phyloP scores from a whole-genome alignment of 2,329 filamentous ascomycete genomes.

The Claviceps quebecensis region DNA sequence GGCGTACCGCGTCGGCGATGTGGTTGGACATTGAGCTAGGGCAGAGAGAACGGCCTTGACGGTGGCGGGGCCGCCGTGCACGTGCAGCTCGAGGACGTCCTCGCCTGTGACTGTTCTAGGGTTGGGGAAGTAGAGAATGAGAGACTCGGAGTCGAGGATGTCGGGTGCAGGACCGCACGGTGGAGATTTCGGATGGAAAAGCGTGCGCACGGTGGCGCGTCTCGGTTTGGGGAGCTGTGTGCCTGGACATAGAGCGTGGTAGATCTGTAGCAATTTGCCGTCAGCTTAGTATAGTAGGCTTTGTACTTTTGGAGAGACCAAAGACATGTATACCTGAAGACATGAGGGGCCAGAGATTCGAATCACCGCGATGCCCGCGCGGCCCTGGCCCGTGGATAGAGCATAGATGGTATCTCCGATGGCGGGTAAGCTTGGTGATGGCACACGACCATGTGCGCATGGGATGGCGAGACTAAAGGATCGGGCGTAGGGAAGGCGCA shows the following conservation, averaged over 20 bases:
- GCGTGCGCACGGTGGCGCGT: constrained; percentile 57
- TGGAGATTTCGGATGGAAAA: constrained; percentile 42
- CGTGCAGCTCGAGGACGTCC: constrained; percentile 80
- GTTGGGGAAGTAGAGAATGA: constrained; percentile 70
- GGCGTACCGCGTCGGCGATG: constrained; percentile 57
- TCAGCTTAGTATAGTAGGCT: constrained; percentile 1
- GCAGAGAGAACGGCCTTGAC: constrained; percentile 74
- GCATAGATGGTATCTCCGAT: constrained; percentile 68
- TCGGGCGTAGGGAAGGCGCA: background rate
- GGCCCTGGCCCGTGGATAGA: constrained; percentile 71
- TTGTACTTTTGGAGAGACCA: too few species aligned
- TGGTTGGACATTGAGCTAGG: constrained; percentile 41
- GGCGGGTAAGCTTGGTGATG: constrained; percentile 5
- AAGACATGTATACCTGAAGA: constrained; percentile 35
- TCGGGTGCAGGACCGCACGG: constrained; percentile 4
- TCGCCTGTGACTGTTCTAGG: constrained; percentile 83
- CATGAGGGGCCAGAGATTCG: constrained; percentile 73
- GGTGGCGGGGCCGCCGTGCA: constrained; percentile 85
- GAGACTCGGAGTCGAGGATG: constrained; percentile 62
- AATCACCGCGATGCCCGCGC: constrained; percentile 81
- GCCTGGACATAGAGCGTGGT: constrained; percentile 34
- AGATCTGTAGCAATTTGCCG: constrained; percentile 25
- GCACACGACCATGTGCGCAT: background rate
- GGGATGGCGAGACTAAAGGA: background rate
- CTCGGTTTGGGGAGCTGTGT: constrained; percentile 32